phyloP scores from a whole-genome alignment of 768 basidiomycete species.

The Macrolepiota albuminosa region DNA sequence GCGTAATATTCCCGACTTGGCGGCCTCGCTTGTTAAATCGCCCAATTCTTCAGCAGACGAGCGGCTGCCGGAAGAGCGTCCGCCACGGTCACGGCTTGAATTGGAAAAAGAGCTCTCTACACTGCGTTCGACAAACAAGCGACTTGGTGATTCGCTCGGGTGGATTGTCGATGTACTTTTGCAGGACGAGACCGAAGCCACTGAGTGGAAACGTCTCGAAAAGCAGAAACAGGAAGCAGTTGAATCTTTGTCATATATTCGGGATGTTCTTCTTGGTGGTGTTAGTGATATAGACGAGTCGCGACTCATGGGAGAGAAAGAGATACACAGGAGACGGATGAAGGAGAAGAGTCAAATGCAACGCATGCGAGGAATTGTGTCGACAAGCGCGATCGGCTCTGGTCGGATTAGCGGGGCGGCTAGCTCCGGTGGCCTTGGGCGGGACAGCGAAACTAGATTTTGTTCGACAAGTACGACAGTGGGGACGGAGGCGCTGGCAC shows the following conservation, averaged over 20 bases:
- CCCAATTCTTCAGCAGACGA: slow-evolving; percentile 52
- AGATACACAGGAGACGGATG: slow-evolving; percentile 15
- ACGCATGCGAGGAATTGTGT: slow-evolving; percentile 12
- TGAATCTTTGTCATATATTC: slow-evolving; percentile 72
- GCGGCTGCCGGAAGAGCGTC: slow-evolving; percentile 48
- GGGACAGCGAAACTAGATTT: slow-evolving; percentile 55
- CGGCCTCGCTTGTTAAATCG: slow-evolving; percentile 59
- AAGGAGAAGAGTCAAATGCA: background rate
- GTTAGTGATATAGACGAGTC: slow-evolving; percentile 57
- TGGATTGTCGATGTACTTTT: slow-evolving; percentile 74
- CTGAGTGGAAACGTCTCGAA: slow-evolving; percentile 34
- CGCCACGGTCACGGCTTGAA: slow-evolving; percentile 62
- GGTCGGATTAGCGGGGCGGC: slow-evolving; percentile 7
- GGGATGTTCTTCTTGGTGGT: slow-evolving; percentile 63
- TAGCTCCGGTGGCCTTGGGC: slow-evolving; percentile 26
- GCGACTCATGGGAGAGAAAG: slow-evolving; percentile 55
- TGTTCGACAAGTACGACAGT: slow-evolving; percentile 23
- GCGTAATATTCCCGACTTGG: slow-evolving; percentile 86
- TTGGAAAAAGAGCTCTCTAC: slow-evolving; percentile 59
- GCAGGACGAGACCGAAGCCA: slow-evolving; percentile 44
- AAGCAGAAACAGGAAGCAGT: slow-evolving; percentile 58
- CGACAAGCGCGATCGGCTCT: slow-evolving; percentile 7
- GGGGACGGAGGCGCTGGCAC: slow-evolving; percentile 42
- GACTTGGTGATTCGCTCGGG: slow-evolving; percentile 61
- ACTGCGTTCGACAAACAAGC: slow-evolving; percentile 53